Conservation (phyloP, 176 grass and related monocot genomes). For the Canna indica region DNA sequence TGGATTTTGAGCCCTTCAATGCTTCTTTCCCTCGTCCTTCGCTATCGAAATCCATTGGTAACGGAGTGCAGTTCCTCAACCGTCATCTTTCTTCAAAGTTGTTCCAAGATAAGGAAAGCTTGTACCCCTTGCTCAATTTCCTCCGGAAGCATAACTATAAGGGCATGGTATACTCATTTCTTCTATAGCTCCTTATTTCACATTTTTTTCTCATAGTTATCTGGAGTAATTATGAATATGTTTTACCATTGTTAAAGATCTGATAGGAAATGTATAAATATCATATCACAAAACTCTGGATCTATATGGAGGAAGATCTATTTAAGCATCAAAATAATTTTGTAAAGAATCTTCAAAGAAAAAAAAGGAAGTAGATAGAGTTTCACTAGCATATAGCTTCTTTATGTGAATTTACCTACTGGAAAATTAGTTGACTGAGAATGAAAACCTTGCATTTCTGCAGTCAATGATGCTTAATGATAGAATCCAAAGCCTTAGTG, state of each 20-base stretch:
- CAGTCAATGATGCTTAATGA: slow-evolving; percentile 99
- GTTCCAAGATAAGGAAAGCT: slow-evolving; percentile 91
- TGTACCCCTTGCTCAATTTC: slow-evolving; percentile 96
- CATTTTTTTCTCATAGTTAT: no score
- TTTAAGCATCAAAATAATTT: no score
- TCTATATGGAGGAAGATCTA: no score
- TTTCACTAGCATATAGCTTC: no score
- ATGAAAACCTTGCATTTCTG: no score
- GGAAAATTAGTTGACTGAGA: no score
- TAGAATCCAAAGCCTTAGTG: slow-evolving; percentile 79
- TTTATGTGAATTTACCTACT: no score
- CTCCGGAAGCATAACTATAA: slow-evolving; percentile 89
- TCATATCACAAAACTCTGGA: background rate
- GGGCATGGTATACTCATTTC: slow-evolving; percentile 57
- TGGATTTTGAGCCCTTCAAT: slow-evolving; percentile 98
- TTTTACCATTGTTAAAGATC: background rate
- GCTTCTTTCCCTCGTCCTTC: slow-evolving; percentile 90
- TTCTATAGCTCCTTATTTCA: background rate
- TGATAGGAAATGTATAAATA: background rate
- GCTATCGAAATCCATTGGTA: slow-evolving; percentile 89
- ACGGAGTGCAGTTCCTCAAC: slow-evolving; percentile 98
- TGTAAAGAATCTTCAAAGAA: no score
- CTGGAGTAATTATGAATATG: background rate
- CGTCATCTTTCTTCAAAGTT: slow-evolving; percentile 91
- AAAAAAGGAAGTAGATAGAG: no score